These are phyloP conservation scores for Monosporascus ibericus DNA, from an alignment of 2,329 filamentous ascomycete genomes.

Conservation along the genomic window DNA sequence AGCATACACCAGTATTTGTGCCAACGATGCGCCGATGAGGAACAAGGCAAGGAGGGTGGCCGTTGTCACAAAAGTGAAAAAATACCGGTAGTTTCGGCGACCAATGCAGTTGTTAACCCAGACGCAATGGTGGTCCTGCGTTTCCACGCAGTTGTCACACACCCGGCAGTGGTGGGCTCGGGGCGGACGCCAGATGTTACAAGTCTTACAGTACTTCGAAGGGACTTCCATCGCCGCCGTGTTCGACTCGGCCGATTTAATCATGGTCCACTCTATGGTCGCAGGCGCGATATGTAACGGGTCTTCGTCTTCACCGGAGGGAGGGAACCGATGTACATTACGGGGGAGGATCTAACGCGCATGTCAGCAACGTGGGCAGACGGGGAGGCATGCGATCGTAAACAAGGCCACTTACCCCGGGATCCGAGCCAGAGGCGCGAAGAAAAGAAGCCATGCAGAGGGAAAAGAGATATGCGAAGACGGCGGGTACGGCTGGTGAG, in stretches of 20 bases:
- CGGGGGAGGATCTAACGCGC: constrained; percentile 74
- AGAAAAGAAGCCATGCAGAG: constrained; percentile 89
- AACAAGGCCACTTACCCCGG: constrained; percentile 62
- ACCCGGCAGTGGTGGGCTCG: constrained; percentile 93
- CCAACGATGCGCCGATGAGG: constrained; percentile 70
- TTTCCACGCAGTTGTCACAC: constrained; percentile 96
- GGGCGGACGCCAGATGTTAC: constrained; percentile 93
- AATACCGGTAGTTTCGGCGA: constrained; percentile 94
- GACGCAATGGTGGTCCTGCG: constrained; percentile 95
- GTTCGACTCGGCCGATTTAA: constrained; percentile 68
- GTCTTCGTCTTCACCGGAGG: constrained; percentile 67
- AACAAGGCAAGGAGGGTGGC: constrained; percentile 72
- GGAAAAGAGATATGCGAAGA: constrained; percentile 88
- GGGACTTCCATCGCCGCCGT: constrained; percentile 95
- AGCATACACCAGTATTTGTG: constrained; percentile 71
- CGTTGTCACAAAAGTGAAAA: constrained; percentile 83
- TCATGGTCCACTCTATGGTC: constrained; percentile 89
- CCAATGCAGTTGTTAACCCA: constrained; percentile 99
- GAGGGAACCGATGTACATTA: constrained; percentile 86
- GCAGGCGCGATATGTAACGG: constrained; percentile 75
- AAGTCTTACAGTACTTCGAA: constrained; percentile 96
- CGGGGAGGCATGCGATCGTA: not conserved
- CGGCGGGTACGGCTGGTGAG: constrained; percentile 80
- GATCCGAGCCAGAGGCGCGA: constrained; percentile 87
- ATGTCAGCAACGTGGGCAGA: constrained; percentile 6